Conservation (phyloP, 108 stramenopile species). For the Mediolabrus comicus region DNA sequence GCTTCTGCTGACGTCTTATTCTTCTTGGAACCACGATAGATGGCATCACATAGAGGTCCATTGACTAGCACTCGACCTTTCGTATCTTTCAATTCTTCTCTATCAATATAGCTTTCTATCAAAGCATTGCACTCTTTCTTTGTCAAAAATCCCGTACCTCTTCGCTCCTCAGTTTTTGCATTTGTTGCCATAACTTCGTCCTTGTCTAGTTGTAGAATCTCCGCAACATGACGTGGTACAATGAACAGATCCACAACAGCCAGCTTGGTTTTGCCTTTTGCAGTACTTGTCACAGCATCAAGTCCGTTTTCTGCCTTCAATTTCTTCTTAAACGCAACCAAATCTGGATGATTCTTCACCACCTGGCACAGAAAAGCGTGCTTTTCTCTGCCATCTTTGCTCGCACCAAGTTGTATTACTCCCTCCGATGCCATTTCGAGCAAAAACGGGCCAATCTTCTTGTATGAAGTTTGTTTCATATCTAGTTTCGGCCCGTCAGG, state of each 20-base stretch:
- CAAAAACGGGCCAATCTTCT: slow-evolving; percentile 78
- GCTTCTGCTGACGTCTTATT: slow-evolving; percentile 12
- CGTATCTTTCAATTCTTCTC: slow-evolving; percentile 51
- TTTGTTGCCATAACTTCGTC: slow-evolving; percentile 73
- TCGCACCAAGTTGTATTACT: slow-evolving; percentile 56
- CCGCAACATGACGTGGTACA: slow-evolving; percentile 57
- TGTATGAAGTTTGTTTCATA: slow-evolving; percentile 69
- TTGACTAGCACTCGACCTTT: slow-evolving; percentile 53
- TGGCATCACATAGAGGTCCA: slow-evolving; percentile 75
- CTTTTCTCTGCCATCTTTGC: slow-evolving; percentile 57
- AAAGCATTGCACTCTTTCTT: slow-evolving; percentile 64
- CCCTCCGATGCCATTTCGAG: slow-evolving; percentile 54
- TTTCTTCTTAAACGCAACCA: slow-evolving; percentile 29
- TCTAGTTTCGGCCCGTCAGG: slow-evolving; percentile 49
- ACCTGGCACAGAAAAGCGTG: slow-evolving; percentile 54
- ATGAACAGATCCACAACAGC: slow-evolving; percentile 66
- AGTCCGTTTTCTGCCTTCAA: slow-evolving; percentile 35
- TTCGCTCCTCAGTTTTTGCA: slow-evolving; percentile 75
- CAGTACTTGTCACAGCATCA: slow-evolving; percentile 1
- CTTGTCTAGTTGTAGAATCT: slow-evolving; percentile 48
- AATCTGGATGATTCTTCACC: slow-evolving; percentile 48
- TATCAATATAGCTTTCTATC: slow-evolving; percentile 62
- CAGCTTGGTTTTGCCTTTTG: slow-evolving; percentile 34
- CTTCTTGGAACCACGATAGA: slow-evolving; percentile 60
- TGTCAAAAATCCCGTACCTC: slow-evolving; percentile 76